Evolutionary conservation across 371 early-diverging fungal species (phyloP).

Genomic region (Rhizomucor miehei): DNA sequence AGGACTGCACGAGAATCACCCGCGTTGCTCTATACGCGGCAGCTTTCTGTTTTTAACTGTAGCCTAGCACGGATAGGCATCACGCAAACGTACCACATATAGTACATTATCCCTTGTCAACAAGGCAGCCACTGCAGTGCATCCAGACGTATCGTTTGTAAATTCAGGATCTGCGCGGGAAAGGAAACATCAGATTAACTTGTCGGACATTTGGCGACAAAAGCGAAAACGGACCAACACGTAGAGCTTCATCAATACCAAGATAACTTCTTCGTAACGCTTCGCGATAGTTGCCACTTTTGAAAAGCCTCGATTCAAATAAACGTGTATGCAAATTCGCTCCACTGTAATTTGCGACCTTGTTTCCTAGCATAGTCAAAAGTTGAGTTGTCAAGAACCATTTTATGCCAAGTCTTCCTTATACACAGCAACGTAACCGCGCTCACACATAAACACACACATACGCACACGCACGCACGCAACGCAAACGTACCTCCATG

Average conservation of each 20-base stretch:
- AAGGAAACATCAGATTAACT: background rate
- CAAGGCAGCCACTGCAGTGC: conserved; percentile 88
- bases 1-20: conserved; percentile 95
- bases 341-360: conserved; percentile 86
- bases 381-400: background rate
- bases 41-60: conserved; percentile 7
- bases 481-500: conserved; percentile 82
- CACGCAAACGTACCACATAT: conserved; percentile 36
- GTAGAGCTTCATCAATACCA: conserved; percentile 76
- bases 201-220: background rate
- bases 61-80: background rate
- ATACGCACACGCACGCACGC: background rate
- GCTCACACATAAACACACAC: background rate
- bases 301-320: conserved; percentile 59
- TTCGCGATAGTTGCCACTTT: conserved; percentile 55
- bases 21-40: conserved; percentile 72
- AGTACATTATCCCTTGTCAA: conserved; percentile 64
- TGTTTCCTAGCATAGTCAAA: conserved; percentile 43
- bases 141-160: conserved; percentile 83
- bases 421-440: background rate
- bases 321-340: conserved; percentile 69
- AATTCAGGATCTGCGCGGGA: conserved; percentile 60
- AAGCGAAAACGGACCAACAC: conserved; percentile 47
- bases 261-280: conserved; percentile 83
- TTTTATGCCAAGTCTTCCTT: background rate